Evolutionary conservation across 2,329 filamentous ascomycete genomes (phyloP).

Genomic region (Trichoderma aggressivum): DNA sequence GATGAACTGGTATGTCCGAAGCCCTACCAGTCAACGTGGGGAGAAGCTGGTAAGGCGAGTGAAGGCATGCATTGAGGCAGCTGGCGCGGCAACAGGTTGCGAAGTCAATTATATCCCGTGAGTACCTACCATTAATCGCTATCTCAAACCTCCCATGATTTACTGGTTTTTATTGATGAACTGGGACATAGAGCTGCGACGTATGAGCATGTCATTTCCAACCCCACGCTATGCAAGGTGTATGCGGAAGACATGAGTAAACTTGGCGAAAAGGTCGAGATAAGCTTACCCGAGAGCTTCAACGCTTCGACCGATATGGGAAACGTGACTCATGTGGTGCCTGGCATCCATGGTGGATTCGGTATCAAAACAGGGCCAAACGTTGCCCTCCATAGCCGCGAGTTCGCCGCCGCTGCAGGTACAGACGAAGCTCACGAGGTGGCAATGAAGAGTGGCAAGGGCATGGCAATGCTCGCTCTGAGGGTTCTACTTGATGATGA

Average conservation of each 20-base stretch:
- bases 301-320: conserved; percentile 49
- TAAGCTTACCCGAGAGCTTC: conserved; percentile 35
- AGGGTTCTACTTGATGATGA: conserved; percentile 29
- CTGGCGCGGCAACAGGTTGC: conserved; percentile 35
- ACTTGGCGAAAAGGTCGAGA: conserved; percentile 36
- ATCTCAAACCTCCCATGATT: not conserved
- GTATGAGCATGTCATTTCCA: conserved; percentile 46
- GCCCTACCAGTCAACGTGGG: conserved; percentile 31
- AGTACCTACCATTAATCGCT: conserved; percentile 20
- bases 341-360: conserved; percentile 48
- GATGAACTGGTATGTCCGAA: conserved; percentile 40
- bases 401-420: conserved; percentile 44
- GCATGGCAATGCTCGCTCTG: conserved; percentile 39
- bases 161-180: not conserved
- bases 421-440: conserved; percentile 38
- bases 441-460: conserved; percentile 44
- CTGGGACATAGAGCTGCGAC: conserved; percentile 29
- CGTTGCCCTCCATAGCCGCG: conserved; percentile 38
- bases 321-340: conserved; percentile 47
- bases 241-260: conserved; percentile 44
- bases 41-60: conserved; percentile 32
- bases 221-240: conserved; percentile 41
- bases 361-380: conserved; percentile 37
- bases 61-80: conserved; percentile 36
- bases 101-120: conserved; percentile 35